Base-by-base conservation (phyloP, 345 rosid species). In the Noccaea bulbosa region DNA sequence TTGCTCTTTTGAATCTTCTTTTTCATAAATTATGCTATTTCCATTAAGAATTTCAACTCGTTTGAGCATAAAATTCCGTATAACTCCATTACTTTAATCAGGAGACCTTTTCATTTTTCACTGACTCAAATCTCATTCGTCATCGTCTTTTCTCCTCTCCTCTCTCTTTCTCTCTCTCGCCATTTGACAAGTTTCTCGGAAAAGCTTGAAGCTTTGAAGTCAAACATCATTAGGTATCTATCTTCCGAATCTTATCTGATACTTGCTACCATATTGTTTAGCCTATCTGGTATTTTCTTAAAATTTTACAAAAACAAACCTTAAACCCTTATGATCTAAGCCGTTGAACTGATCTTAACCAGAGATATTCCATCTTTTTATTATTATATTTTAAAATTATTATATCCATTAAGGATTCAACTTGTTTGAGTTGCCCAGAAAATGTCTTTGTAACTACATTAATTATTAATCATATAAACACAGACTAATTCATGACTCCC, bases 401-500 rank as follows among this genome's bases (percentile, higher is more conserved):
- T 72, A 14, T 72, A 64, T 64, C 64, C 65, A 54, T 54, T 63
- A 11, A 61, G 56, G 33, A 40, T 15, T 27, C 77, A 56, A 73
- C 77, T 72, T 65, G 76, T 70, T 62, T 72, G 45, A 27, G 58
- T 38, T 54, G 24, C 10, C 49, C 11, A 40, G 47, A 66, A 66
- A 73, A 34, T 50, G 54, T 66, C 72, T 33, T 17, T 73, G 71
- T 39, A 56, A 56, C 50, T 73, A 16, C 71, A 56, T 40, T 64
- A 65, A 48, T 40, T 46, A 57, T 40, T 46, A 57, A 65, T 22
- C 8, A 65, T 7, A 38, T 55, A 38, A 30, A 41, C 39, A 16
- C 44, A 73, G 40, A 72, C 58, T 44, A 65, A 8, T 56, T 73
- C 77, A 48, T 15, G 70, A 44, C 70, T 48, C 51, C 20, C 49